phyloP scores from a whole-genome alignment of 768 basidiomycete species.

The Psilocybe cyanescens region DNA sequence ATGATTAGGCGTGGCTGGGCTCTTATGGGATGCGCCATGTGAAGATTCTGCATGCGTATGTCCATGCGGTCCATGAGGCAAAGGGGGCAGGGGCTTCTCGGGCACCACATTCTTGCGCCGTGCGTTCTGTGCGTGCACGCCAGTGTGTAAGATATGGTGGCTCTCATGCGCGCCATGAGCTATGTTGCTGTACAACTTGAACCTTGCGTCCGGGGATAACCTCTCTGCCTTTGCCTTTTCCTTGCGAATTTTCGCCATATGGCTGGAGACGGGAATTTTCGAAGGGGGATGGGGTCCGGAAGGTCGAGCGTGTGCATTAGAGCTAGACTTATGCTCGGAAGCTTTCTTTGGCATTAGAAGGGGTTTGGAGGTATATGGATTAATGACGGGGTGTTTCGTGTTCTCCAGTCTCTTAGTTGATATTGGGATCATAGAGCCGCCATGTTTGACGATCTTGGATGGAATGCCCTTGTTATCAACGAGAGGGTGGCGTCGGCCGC shows the following conservation, averaged over 20 bases:
- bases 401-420: background rate
- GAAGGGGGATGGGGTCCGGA: background rate
- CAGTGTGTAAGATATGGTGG: background rate
- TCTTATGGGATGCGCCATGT: too few relatives aligned
- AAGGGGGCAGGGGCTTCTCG: background rate
- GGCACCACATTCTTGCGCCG: background rate
- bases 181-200: background rate
- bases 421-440: background rate
- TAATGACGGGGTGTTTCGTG: background rate
- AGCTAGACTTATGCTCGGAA: background rate
- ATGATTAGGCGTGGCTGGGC: background rate
- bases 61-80: background rate
- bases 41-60: too few relatives aligned
- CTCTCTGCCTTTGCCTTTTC: background rate
- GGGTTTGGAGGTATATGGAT: background rate
- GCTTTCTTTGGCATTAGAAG: background rate
- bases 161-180: background rate
- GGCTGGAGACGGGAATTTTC: background rate
- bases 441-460: background rate
- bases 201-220: background rate
- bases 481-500: background rate
- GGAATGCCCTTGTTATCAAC: background rate
- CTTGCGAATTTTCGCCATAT: background rate
- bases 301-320: background rate
- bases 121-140: background rate